A percentile compares a stretch with the other conserved stretches of the same genome.
Evolutionary conservation across 176 grass and related monocot genomes (phyloP).

Genomic region (Panicum miliaceum): DNA sequence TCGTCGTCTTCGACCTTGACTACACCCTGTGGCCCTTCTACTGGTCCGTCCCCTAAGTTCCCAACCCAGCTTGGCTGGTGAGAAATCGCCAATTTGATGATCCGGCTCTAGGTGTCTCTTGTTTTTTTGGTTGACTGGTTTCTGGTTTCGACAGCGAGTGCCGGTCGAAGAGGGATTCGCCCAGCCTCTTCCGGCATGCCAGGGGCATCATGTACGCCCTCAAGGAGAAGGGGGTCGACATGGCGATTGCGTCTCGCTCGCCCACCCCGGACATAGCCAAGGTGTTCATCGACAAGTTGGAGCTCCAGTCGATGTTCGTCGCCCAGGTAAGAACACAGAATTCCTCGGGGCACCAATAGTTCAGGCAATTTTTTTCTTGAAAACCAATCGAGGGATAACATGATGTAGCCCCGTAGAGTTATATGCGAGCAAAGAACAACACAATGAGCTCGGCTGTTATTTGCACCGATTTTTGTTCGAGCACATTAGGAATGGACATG

Average conservation of each 20-base stretch:
- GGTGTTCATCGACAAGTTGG: constrained; percentile 80
- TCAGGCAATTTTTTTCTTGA: constrained; percentile 17
- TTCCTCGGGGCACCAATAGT: not conserved
- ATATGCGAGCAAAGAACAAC: not conserved
- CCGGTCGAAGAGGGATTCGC: constrained; percentile 79
- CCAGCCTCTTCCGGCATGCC: constrained; percentile 80
- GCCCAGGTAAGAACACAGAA: constrained; percentile 54
- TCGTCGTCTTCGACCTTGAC: constrained; percentile 98
- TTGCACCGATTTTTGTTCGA: not conserved
- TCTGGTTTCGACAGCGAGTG: constrained; percentile 62
- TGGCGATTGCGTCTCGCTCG: constrained; percentile 89
- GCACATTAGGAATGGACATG: not conserved
- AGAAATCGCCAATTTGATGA: not conserved
- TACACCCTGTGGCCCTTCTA: constrained; percentile 99
- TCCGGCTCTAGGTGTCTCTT: not conserved
- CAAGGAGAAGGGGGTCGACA: constrained; percentile 88
- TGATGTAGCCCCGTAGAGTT: not conserved
- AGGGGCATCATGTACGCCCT: constrained; percentile 87
- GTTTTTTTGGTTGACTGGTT: constrained; percentile 1
- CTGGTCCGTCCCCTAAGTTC: constrained; percentile 46
- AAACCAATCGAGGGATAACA: not conserved
- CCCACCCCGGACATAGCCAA: constrained; percentile 85
- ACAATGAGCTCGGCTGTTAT: not conserved
- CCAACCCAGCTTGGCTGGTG: not conserved
- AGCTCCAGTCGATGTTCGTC: constrained; percentile 74